Base-by-base conservation (phyloP, 169 alveolate species). In the Neospora caninum region DNA sequence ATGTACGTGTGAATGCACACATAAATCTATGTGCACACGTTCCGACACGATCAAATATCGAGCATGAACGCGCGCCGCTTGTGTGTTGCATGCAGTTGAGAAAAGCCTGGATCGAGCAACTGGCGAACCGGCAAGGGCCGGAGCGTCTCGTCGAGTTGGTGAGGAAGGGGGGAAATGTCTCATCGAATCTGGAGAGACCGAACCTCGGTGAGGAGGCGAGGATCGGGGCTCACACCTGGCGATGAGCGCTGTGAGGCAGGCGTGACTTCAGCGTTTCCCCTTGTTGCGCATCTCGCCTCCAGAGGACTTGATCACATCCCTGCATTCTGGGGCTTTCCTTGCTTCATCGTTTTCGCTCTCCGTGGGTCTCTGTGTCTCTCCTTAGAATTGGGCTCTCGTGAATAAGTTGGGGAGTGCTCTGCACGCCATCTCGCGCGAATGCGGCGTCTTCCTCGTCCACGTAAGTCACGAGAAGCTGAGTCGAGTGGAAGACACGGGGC, bases 381-480 rank as follows among this genome's bases (percentile, higher is more conserved):
- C 38, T 38, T 67, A 82, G 89, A 82, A 82, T 36, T 82, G 89
- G 89, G 31, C 89, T 18, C 64, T 82, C 34, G 89, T 82, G 67
- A 82, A 82, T 31, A 38, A 42, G 39, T 7, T 82, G 69, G 89
- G 89, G 36, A 41, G 89, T 41, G 89, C 89, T 13, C 41, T 82
- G 67, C 89, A 82, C 25, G 89, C 89, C 34, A 82, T 82, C 36
- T 36, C 89, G 16, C n/a, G 41, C 38, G 43, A 41, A 4, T 42
- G 31, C 67, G 89, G 64, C 89, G 89, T 82, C 89, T 29, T 82
- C 39, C 89, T 82, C 64, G 89, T 82, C 53, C 89, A 82, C 64
- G 89, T 82, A 82, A 41, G 89, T 25, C 67, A 20, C 39, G 43
- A 36, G 20, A 2, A 29, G 20, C 58, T 7, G 13, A 49, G 58